phyloP scores from a whole-genome alignment of 2,329 filamentous ascomycete genomes.

The Sarocladiaceae sp. region DNA sequence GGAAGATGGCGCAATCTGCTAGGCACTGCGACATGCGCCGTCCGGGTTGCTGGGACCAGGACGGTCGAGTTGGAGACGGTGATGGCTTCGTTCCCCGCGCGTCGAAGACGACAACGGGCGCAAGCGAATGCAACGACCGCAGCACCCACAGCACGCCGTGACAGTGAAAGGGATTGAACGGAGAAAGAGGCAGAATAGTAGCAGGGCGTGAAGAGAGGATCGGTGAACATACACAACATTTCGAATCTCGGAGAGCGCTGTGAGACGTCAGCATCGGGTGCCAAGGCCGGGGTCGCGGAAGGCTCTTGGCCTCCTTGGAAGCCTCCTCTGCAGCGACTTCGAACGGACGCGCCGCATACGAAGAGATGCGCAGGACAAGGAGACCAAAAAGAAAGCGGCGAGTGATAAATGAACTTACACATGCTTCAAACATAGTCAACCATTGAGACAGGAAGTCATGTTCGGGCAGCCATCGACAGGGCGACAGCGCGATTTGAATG shows the following conservation, averaged over 20 bases:
- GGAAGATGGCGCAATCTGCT: no score
- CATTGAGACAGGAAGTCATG: constrained; percentile 24
- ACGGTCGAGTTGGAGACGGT: no score
- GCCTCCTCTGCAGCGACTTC: not conserved
- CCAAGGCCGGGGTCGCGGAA: constrained; percentile 25
- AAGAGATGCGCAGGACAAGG: not conserved
- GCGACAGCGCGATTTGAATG: constrained; percentile 17
- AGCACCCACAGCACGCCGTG: constrained; percentile 7
- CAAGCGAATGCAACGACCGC: constrained; percentile 5
- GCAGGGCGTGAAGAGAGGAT: constrained; percentile 9
- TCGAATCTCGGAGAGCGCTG: constrained; percentile 43
- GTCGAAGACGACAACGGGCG: constrained; percentile 7
- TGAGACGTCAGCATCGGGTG: constrained; percentile 27
- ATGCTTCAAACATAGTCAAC: constrained; percentile 35
- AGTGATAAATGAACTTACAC: constrained; percentile 27
- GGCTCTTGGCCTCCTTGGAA: constrained; percentile 20
- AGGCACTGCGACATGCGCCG: no score
- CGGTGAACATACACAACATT: constrained; percentile 40
- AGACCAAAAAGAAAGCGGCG: constrained; percentile 4
- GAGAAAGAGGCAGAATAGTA: not conserved
- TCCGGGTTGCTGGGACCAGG: no score
- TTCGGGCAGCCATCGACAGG: constrained; percentile 24
- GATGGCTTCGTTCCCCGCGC: constrained; percentile 3
- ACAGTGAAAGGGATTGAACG: not conserved
- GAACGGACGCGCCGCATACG: constrained; percentile 3